Evolutionary conservation across 257 asterid genomes (phyloP).

Genomic region (Solanum acaule): DNA sequence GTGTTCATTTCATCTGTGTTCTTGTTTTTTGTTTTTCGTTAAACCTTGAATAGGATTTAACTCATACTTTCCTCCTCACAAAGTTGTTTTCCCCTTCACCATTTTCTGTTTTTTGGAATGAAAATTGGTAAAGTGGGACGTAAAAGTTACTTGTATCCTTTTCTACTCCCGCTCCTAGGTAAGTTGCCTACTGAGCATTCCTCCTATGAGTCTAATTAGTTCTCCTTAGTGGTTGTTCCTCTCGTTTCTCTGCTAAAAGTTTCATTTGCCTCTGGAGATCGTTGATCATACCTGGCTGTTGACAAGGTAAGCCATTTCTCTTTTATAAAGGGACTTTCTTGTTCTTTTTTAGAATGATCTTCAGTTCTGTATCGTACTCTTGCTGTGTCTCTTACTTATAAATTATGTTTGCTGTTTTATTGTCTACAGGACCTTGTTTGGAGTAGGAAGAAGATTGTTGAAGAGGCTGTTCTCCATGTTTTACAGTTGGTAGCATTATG

Average conservation of each 20-base stretch:
- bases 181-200: constrained; percentile 6
- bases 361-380: neutral
- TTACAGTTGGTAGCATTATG: neutral
- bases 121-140: constrained; percentile 40
- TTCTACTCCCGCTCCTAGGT: constrained; percentile 2
- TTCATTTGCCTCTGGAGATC: constrained; percentile 28
- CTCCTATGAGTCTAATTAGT: constrained; percentile 9
- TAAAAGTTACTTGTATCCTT: constrained; percentile 20
- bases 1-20: neutral
- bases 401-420: neutral
- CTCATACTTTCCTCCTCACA: constrained; percentile 13
- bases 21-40: neutral
- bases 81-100: constrained; percentile 32
- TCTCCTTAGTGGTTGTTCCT: neutral
- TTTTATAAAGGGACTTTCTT: neutral
- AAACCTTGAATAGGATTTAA: constrained; percentile 17
- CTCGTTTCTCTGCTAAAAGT: constrained; percentile 1
- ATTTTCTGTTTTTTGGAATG: constrained; percentile 63
- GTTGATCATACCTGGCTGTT: constrained; percentile 40
- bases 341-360: neutral
- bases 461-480: neutral
- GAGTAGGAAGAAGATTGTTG: neutral
- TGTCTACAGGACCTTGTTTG: neutral
- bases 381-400: neutral
- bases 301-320: constrained; percentile 11